These are phyloP conservation scores for Yamadazyma olivae DNA, from an alignment of 805 yeast species.

Conservation along the genomic window DNA sequence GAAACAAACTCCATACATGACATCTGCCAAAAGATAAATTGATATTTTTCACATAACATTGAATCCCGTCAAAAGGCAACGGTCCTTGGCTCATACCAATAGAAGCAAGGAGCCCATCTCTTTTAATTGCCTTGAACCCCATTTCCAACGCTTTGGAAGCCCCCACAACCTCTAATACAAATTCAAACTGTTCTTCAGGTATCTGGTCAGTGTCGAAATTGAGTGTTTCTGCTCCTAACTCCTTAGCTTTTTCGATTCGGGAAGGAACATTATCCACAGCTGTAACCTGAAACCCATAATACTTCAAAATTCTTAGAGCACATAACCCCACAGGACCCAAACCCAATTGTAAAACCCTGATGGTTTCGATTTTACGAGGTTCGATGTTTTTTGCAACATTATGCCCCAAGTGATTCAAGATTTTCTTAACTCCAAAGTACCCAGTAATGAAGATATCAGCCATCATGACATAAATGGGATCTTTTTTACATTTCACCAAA, in stretches of 20 bases:
- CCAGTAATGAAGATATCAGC: conserved; percentile 68
- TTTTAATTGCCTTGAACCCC: conserved; percentile 52
- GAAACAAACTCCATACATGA: conserved; percentile 56
- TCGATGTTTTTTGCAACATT: conserved; percentile 20
- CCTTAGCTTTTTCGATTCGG: conserved; percentile 41
- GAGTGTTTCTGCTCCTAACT: conserved; percentile 50
- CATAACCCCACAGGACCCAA: conserved; percentile 63
- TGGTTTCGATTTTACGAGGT: conserved; percentile 5
- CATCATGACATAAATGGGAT: conserved; percentile 51
- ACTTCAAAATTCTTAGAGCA: conserved; percentile 43
- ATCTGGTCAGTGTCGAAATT: conserved; percentile 41
- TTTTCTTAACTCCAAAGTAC: conserved; percentile 54
- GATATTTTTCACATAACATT: conserved; percentile 55
- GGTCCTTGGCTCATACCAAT: conserved; percentile 61
- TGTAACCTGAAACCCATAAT: conserved; percentile 44
- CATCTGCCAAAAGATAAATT: conserved; percentile 62
- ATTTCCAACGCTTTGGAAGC: conserved; percentile 47
- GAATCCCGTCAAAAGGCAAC: conserved; percentile 54
- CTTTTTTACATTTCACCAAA: conserved; percentile 47
- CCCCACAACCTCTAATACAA: conserved; percentile 60
- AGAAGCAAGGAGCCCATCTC: conserved; percentile 56
- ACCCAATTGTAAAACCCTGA: conserved; percentile 49
- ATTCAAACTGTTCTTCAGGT: conserved; percentile 55
- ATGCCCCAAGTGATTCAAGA: conserved; percentile 37
- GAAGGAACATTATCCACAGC: conserved; percentile 50